A percentile compares a stretch with the other conserved stretches of the same genome.
These are phyloP conservation scores for Sphagnum magellanicum DNA, from an alignment of 228 moss, liverwort and hornwort species.

Conservation along the genomic window DNA sequence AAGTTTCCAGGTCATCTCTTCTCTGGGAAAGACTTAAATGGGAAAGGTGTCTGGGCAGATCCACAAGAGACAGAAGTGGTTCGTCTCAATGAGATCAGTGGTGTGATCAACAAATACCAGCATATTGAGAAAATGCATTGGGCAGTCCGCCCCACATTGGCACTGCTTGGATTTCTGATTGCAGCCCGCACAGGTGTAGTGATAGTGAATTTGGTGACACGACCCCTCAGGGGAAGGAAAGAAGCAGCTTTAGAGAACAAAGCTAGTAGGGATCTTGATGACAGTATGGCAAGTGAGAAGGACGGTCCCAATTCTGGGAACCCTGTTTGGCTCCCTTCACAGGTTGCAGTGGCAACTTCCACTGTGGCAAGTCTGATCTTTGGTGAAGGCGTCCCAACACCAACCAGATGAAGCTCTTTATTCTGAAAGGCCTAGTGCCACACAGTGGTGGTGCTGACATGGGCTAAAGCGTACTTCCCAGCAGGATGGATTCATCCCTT, in stretches of 20 bases:
- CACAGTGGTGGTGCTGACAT: too few species aligned
- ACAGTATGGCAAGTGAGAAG: conserved; percentile 11
- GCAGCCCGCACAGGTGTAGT: conserved; percentile 82
- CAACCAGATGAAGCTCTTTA: conserved; percentile 13
- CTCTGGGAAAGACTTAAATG: conserved; percentile 11
- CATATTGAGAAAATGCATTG: conserved; percentile 96
- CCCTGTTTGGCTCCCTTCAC: conserved; percentile 68
- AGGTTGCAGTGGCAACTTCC: conserved; percentile 61
- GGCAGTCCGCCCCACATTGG: conserved; percentile 88
- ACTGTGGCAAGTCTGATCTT: conserved; percentile 81
- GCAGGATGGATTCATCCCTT: too few species aligned
- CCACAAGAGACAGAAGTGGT: conserved; percentile 79
- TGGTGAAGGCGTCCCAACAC: conserved; percentile 46
- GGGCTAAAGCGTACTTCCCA: too few species aligned
- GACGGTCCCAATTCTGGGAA: conserved; percentile 36
- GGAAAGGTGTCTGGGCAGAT: conserved; percentile 90
- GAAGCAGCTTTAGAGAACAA: conserved; percentile 16
- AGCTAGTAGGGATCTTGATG: conserved; percentile 10
- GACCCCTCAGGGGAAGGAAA: conserved; percentile 62
- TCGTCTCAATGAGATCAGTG: conserved; percentile 77
- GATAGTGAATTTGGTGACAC: conserved; percentile 69
- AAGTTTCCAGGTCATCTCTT: conserved; percentile 87
- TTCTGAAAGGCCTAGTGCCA: background rate
- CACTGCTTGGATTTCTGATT: conserved; percentile 73
- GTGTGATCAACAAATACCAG: conserved; percentile 76